phyloP scores from a whole-genome alignment of 495 filamentous ascomycete species.

The Aspergillus ellipticus region DNA sequence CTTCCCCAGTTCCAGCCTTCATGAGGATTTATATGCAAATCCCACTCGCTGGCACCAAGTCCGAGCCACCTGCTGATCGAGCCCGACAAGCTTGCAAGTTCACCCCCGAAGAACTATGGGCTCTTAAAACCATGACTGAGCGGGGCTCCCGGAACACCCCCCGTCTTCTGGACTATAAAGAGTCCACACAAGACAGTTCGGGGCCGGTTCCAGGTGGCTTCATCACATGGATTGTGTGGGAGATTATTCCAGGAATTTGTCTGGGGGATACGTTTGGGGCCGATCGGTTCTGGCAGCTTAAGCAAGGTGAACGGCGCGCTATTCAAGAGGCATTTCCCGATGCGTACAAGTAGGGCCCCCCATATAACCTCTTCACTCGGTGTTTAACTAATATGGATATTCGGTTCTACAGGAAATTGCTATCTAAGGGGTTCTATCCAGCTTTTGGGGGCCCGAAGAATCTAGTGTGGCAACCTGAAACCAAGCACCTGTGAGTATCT shows the following conservation, averaged over 20 bases:
- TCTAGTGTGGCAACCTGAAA: no score
- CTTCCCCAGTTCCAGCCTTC: neutral
- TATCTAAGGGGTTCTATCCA: no score
- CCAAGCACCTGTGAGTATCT: no score
- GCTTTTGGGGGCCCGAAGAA: no score
- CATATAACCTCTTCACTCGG: no score
- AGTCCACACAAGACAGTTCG: neutral
- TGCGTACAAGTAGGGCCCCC: no score
- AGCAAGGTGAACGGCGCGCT: no score
- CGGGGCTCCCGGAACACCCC: neutral
- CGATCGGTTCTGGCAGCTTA: neutral
- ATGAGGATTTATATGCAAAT: neutral
- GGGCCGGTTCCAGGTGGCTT: neutral
- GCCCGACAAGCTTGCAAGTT: neutral
- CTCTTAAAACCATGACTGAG: neutral
- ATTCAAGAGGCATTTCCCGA: no score
- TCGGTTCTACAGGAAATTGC: no score
- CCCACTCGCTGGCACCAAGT: neutral
- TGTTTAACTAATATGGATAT: no score
- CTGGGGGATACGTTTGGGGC: neutral
- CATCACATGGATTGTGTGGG: neutral
- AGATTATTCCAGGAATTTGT: neutral
- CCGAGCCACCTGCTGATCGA: neutral
- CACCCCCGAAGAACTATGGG: neutral
- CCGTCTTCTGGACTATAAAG: neutral